Base-by-base conservation (phyloP, 2,329 filamentous ascomycete genomes). In the Tympanopsis confertula region DNA sequence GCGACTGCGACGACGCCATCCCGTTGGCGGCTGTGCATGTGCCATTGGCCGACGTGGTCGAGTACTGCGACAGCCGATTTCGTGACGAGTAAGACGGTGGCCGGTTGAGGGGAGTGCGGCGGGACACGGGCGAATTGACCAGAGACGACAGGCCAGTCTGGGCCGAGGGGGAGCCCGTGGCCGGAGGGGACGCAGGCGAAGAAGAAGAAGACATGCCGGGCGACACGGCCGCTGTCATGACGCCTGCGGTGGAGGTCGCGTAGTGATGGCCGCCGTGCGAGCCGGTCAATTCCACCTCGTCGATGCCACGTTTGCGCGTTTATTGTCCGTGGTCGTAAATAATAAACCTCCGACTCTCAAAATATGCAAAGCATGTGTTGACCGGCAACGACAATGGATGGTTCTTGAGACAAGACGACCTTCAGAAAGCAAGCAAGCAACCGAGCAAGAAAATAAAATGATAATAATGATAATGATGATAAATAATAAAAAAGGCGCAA, bases 41-140 rank as follows among this genome's bases (percentile, higher is more conserved):
- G 7, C 22, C 22, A 10, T n/a, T n/a, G 7, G 7, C 22, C 13
- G 85, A 88, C 41, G 75, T 65, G 50, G 70, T 78, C 44, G 85
- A 91, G 63, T 88, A 89, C 52, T 86, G 83, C 44, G 87, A 94
- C 50, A 93, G 68, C 40, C 87, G 76, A 54, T 85, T 83, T 61
- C 79, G 88, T 44, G 82, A 80, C 50, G 79, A 83, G 52, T 86
- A 83, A 51, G 83, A 86, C 59, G 75, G 72, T 47, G 84, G 80
- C 48, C 78, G 66, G 50, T 79, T 69, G 41, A 74, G 58, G 50
- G 66, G 72, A 52, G 78, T 68, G 54, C 74, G 71, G 52, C 71
- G 77, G 44, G 68, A 55, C 38, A 66, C 60, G 19, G 44, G 28
- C n/a, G 7, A 14, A 14, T n/a, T 7, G 30, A 18, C 7, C 10